Evolutionary conservation across 257 asterid species (phyloP).

Genomic region (Apocynum venetum): DNA sequence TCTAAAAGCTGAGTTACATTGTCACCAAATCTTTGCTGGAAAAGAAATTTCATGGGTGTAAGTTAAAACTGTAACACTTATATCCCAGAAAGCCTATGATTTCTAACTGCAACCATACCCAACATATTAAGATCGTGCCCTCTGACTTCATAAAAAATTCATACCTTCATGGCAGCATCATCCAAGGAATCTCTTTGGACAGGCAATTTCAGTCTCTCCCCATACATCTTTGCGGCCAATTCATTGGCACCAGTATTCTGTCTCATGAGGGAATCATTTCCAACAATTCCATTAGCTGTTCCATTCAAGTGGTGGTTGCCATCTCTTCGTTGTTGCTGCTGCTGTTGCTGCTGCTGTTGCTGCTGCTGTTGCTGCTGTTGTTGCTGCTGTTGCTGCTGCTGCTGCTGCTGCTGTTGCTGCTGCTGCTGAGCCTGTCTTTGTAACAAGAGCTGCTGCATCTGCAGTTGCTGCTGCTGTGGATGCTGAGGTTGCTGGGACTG

Average conservation of each 20-base stretch:
- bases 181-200: constrained; percentile 82
- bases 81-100: too few species aligned
- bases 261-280: constrained; percentile 73
- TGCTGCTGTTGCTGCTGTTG: constrained; percentile 54
- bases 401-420: constrained; percentile 46
- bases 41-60: constrained; percentile 14
- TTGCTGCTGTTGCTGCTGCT: constrained; percentile 60
- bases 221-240: constrained; percentile 82
- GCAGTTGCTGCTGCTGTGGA: constrained; percentile 44
- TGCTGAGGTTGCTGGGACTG: constrained; percentile 48
- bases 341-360: constrained; percentile 34
- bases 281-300: constrained; percentile 69
- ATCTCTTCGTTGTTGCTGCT: constrained; percentile 71
- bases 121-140: constrained; percentile 1
- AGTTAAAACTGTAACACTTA: neutral
- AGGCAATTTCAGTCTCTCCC: constrained; percentile 75
- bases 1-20: constrained; percentile 74
- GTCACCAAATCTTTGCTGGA: constrained; percentile 91
- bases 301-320: constrained; percentile 77
- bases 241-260: constrained; percentile 89
- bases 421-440: constrained; percentile 36
- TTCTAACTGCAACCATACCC: neutral
- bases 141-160: neutral
- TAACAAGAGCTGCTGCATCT: constrained; percentile 50
- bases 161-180: constrained; percentile 87